Evolutionary conservation across 345 rosid species (phyloP).

Genomic region (Erucastrum elatum): DNA sequence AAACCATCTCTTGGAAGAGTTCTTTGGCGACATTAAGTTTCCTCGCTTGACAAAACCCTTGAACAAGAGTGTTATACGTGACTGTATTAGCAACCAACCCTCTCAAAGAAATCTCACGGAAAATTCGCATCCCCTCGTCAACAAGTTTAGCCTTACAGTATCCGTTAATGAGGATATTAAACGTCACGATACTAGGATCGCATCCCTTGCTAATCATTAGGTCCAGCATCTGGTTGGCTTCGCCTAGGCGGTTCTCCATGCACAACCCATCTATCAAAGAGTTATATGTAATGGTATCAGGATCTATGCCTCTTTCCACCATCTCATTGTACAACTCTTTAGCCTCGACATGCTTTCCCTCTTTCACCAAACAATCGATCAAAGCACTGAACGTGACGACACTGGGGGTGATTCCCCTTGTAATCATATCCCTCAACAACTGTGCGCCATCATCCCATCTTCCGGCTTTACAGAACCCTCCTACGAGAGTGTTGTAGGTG

Average conservation of each 20-base stretch:
- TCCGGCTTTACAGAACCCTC: conserved; percentile 26
- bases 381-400: not conserved
- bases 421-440: conserved; percentile 35
- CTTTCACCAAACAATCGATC: conserved; percentile 31
- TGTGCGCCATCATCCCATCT: conserved; percentile 12
- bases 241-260: not conserved
- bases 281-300: not conserved
- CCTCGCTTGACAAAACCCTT: not conserved
- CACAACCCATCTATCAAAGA: not conserved
- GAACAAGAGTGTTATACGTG: not conserved
- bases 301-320: not conserved
- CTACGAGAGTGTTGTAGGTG: conserved; percentile 17
- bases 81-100: not conserved
- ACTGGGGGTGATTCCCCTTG: not conserved
- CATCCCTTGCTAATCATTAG: not conserved
- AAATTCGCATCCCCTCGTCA: not conserved
- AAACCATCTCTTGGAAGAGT: not conserved
- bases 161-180: too few species aligned
- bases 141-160: too few species aligned
- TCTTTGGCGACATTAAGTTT: not conserved
- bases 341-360: conserved; percentile 32
- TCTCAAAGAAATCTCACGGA: not conserved
- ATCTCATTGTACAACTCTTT: not conserved
- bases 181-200: too few species aligned
- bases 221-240: not conserved